Evolutionary conservation across 257 asterid species (phyloP), one percentile per base, ranked within the genome.

Genomic region (Perilla frutescens): DNA sequence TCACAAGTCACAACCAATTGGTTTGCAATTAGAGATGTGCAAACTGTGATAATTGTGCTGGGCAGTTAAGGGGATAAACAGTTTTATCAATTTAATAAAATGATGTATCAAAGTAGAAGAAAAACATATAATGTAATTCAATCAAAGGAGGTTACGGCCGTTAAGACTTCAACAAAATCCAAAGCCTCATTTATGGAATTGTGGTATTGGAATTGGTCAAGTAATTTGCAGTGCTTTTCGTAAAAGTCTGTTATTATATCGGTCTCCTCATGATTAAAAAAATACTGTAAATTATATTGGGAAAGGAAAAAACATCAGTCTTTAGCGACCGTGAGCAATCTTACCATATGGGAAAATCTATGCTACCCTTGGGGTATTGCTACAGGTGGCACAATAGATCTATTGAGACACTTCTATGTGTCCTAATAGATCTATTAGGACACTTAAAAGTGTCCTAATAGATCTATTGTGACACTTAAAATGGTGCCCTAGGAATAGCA

Each of bases 11-110:
- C 29, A 49, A 10, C 40, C 77, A 72, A 61, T 37, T 36, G 31
- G 7, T 26, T 39, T 40, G 61, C 36, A 6, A 29, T 63, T 51
- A 73, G 72, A 73, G 57, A 39, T 71, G 77, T 73, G 71, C 49
- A 73, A 60, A 41, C 59, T 73, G 26, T 20, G 6, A 43, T 8
- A 29, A 31, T 14, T 59, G 8, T 47, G 40, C 8, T 36, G 0
- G 31, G 20, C 10, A 4, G 10, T 44, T 26, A n/a, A 34, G 48
- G 61, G 61, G 7, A 71, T 29, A 34, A 55, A 50, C 26, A 13
- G 3, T 50, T 48, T 48, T 14, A 12, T 11, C 0, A 10, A 5
- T 48, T 48, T 48, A 48, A 48, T 48, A 11, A 48, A 48, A 44
- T 12, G 54, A 48, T 14, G 54, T 48, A 12, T 3, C 20, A 56